Percentiles rank a stretch among this genome's conserved stretches.
phyloP scores from a whole-genome alignment of 1,284 basidiomycete species.

The Leccinum idahoense region DNA sequence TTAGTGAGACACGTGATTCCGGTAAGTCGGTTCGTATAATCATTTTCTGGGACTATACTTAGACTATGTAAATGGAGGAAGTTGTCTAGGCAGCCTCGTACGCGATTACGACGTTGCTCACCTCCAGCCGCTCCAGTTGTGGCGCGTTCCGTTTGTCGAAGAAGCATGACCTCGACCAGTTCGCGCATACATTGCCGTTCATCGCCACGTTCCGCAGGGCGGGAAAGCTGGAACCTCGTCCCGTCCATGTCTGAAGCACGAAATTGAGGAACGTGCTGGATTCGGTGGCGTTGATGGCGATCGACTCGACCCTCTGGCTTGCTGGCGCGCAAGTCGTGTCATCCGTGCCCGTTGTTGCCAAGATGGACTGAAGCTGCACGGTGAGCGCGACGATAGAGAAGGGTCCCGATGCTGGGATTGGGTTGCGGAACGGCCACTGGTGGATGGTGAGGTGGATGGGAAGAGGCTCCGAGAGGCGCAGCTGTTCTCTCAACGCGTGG shows the following conservation, averaged over 20 bases:
- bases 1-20: no score
- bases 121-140: conserved; percentile 11
- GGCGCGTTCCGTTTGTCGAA: conserved; percentile 18
- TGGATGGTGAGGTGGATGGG: conserved; percentile 15
- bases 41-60: no score
- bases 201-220: conserved; percentile 7
- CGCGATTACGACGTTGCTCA: conserved; percentile 17
- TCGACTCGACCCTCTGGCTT: conserved; percentile 12
- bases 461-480: conserved; percentile 12
- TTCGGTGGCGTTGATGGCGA: conserved; percentile 14
- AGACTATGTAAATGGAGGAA: no score
- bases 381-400: conserved; percentile 15
- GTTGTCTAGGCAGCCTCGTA: background rate
- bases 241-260: conserved; percentile 16
- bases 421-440: conserved; percentile 19
- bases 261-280: conserved; percentile 16
- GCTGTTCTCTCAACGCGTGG: conserved; percentile 13
- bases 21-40: no score
- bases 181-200: conserved; percentile 16
- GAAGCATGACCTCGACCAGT: conserved; percentile 18
- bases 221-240: conserved; percentile 9
- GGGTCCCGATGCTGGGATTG: conserved; percentile 1
- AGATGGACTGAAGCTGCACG: conserved; percentile 17
- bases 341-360: conserved; percentile 4
- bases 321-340: conserved; percentile 3